A percentile compares a stretch with the other conserved stretches of the same genome.
Conservation (phyloP, 345 rosid species). For the Corchorus olitorius region DNA sequence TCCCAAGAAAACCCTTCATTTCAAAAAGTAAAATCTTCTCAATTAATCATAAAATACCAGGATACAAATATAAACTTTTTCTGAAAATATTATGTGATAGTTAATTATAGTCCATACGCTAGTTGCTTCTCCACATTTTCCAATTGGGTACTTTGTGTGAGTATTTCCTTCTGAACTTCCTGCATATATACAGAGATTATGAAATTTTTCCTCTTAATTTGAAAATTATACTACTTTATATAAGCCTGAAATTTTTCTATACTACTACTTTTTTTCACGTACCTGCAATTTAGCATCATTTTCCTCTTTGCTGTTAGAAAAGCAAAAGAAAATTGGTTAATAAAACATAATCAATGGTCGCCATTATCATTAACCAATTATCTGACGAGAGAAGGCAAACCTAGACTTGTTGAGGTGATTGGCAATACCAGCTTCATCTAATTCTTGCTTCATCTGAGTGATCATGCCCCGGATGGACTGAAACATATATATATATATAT, state of each 20-base stretch:
- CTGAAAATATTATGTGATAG: not conserved
- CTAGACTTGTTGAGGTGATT: not conserved
- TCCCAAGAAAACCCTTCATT: constrained; percentile 4
- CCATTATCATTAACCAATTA: not conserved
- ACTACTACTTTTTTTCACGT: not conserved
- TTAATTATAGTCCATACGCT: not conserved
- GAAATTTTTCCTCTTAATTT: too few species aligned
- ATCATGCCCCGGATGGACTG: not conserved
- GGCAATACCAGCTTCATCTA: constrained; percentile 1
- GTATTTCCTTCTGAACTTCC: constrained; percentile 10
- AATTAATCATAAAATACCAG: too few species aligned
- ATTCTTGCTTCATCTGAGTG: not conserved
- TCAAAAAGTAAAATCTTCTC: too few species aligned
- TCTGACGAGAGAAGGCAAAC: not conserved
- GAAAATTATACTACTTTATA: not conserved
- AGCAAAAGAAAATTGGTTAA: not conserved
- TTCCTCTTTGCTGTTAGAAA: not conserved
- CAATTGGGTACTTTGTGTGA: not conserved
- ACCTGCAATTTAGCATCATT: not conserved
- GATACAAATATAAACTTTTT: not conserved
- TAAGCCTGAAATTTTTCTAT: not conserved
- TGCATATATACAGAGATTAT: not conserved
- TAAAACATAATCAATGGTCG: not conserved
- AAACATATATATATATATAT: not conserved
- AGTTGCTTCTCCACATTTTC: constrained; percentile 14